Evolutionary conservation across 2,329 filamentous ascomycete genomes (phyloP).

Genomic region (Bipolaris victoriae): DNA sequence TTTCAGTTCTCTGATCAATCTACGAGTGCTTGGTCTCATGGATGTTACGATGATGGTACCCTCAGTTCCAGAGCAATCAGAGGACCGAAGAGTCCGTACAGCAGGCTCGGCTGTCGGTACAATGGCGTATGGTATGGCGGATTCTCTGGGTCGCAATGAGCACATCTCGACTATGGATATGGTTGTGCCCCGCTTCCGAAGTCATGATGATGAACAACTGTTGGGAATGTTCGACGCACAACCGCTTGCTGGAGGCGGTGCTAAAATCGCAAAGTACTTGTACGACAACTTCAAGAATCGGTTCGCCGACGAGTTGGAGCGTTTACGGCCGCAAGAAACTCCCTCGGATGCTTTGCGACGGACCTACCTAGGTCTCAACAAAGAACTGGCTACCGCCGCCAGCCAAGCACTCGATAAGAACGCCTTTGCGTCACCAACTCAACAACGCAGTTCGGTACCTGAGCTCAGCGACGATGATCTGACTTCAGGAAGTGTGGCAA

Average conservation of each 20-base stretch:
- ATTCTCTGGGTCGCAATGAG: constrained; percentile 89
- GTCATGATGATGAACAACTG: constrained; percentile 86
- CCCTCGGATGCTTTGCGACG: constrained; percentile 83
- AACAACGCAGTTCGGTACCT: constrained; percentile 72
- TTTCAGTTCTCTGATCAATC: constrained; percentile 81
- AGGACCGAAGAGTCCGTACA: constrained; percentile 94
- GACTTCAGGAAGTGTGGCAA: constrained; percentile 87
- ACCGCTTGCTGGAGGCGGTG: constrained; percentile 84
- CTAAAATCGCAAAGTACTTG: constrained; percentile 93
- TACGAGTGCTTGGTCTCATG: constrained; percentile 92
- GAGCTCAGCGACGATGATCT: constrained; percentile 88
- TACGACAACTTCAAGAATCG: constrained; percentile 93
- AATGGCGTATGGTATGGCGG: constrained; percentile 95
- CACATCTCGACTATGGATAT: constrained; percentile 95
- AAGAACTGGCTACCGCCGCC: constrained; percentile 86
- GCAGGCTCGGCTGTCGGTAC: constrained; percentile 91
- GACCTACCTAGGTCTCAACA: constrained; percentile 88
- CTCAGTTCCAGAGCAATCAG: constrained; percentile 91
- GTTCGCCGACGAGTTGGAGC: constrained; percentile 81
- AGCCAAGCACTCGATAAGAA: constrained; percentile 79
- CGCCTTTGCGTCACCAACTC: constrained; percentile 48
- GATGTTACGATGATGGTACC: constrained; percentile 95
- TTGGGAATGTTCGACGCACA: constrained; percentile 97
- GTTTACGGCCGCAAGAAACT: constrained; percentile 72
- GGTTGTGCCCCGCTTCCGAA: constrained; percentile 89